A percentile compares a stretch with the other conserved stretches of the same genome.
Evolutionary conservation across 352 stramenopile species (phyloP).

Genomic region (Phytophthora cactorum): DNA sequence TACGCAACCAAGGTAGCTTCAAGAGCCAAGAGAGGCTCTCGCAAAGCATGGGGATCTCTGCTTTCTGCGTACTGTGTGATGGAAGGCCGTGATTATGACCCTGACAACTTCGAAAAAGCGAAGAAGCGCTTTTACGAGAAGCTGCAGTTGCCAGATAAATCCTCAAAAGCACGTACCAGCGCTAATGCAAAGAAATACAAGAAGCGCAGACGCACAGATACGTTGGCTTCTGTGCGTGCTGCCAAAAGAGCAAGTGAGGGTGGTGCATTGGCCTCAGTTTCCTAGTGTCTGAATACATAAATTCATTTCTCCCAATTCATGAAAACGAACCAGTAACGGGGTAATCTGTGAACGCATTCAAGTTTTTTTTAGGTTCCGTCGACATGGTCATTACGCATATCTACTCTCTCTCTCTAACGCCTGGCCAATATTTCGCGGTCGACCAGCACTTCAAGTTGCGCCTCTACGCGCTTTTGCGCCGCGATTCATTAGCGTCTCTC

Average conservation of each 20-base stretch:
- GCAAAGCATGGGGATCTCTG: background rate
- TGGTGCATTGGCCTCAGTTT: background rate
- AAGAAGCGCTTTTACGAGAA: background rate
- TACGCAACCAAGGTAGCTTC: slow-evolving; percentile 9
- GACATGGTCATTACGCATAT: no score
- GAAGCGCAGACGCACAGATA: background rate
- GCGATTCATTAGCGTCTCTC: background rate
- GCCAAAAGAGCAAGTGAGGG: background rate
- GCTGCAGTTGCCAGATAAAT: background rate
- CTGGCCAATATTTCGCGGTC: background rate
- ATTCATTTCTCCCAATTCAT: background rate
- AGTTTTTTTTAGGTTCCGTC: no score
- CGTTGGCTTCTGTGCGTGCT: background rate
- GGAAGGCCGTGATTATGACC: background rate
- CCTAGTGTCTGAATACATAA: background rate
- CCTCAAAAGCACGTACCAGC: background rate
- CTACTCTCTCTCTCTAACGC: background rate
- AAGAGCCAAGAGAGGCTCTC: background rate
- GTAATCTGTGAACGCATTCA: no score
- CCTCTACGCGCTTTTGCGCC: background rate
- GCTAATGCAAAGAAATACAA: background rate
- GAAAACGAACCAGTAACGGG: background rate
- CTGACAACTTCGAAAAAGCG: background rate
- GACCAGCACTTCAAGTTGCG: background rate
- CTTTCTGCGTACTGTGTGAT: background rate